Percentiles rank a stretch among this genome's conserved stretches.
Evolutionary conservation across 2,329 filamentous ascomycete genomes (phyloP).

Genomic region (Colletotrichum sp.): DNA sequence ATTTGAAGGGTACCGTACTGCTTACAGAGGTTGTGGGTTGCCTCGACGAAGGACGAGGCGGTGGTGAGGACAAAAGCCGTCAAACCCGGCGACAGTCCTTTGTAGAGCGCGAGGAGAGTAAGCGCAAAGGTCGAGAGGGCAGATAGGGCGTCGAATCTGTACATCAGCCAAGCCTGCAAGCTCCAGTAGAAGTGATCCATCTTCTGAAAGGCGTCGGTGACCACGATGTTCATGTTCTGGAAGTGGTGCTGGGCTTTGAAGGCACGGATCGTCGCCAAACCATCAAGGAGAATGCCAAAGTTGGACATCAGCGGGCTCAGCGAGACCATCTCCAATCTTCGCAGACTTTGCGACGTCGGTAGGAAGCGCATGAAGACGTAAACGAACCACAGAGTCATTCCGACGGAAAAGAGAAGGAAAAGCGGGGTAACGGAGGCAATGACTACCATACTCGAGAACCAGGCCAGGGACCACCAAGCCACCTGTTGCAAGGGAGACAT

Average conservation of each 20-base stretch:
- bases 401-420: conserved; percentile 75
- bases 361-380: conserved; percentile 79
- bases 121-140: conserved; percentile 76
- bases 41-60: conserved; percentile 70
- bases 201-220: conserved; percentile 88
- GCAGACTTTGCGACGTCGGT: conserved; percentile 81
- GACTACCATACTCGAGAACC: conserved; percentile 74
- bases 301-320: conserved; percentile 90
- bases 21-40: conserved; percentile 77
- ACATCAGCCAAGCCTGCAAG: conserved; percentile 83
- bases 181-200: conserved; percentile 98
- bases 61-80: conserved; percentile 84
- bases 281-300: conserved; percentile 86
- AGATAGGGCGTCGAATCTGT: conserved; percentile 76
- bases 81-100: conserved; percentile 76
- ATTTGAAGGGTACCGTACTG: conserved; percentile 87
- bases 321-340: conserved; percentile 88
- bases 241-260: conserved; percentile 82
- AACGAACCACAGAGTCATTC: conserved; percentile 72
- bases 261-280: conserved; percentile 84
- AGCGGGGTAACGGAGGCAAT: conserved; percentile 80
- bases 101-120: conserved; percentile 76
- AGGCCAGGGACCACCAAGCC: conserved; percentile 73
- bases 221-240: conserved; percentile 78
- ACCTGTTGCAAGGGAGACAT: conserved; percentile 75